Evolutionary conservation across 768 basidiomycete genomes (phyloP).

Genomic region (Lyophyllum semitale): DNA sequence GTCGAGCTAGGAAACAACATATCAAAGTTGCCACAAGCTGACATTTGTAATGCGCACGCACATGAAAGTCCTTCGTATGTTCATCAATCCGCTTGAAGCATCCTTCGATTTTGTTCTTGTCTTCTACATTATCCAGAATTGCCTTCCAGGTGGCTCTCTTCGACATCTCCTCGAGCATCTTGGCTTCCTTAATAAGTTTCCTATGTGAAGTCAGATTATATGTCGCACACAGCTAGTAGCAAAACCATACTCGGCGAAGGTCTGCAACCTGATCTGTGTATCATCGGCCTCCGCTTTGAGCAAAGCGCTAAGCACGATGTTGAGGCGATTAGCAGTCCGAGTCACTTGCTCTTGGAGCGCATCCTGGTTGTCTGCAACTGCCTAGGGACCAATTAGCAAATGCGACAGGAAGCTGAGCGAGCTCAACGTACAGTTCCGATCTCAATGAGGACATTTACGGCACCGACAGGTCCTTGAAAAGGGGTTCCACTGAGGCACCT

Average conservation of each 20-base stretch:
- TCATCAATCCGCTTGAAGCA: slow-evolving; percentile 9
- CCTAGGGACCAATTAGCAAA: neutral
- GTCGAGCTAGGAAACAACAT: neutral
- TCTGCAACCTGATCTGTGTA: neutral
- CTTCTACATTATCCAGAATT: slow-evolving; percentile 12
- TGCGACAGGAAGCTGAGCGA: neutral
- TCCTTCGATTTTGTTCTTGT: slow-evolving; percentile 4
- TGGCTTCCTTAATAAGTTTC: neutral
- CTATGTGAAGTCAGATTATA: neutral
- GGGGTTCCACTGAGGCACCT: too few relatives aligned
- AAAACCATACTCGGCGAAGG: neutral
- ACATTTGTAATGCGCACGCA: neutral
- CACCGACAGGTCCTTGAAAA: neutral
- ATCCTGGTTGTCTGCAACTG: neutral
- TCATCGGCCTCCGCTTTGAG: neutral
- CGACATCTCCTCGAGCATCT: neutral
- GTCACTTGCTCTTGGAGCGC: neutral
- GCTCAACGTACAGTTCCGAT: neutral
- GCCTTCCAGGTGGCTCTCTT: neutral
- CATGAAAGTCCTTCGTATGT: slow-evolving; percentile 16
- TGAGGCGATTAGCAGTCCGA: neutral
- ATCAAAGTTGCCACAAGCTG: too few relatives aligned
- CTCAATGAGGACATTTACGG: neutral
- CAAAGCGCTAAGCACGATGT: neutral
- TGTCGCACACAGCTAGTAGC: neutral